Conservation (phyloP, 805 yeast genomes). For the Alloascoidea africana region DNA sequence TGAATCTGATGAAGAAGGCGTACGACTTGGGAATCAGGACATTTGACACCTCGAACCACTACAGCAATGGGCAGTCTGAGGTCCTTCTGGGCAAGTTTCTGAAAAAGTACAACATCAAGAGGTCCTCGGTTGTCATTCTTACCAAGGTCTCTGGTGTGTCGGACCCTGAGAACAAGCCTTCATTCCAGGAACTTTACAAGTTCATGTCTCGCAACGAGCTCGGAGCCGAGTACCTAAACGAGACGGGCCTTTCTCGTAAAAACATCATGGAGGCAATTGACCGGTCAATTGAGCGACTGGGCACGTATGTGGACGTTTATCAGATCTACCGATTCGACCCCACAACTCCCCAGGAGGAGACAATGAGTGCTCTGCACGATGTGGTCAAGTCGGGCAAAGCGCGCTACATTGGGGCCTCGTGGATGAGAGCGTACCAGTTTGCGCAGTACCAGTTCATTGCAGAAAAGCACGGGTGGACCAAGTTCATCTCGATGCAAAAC, state of each 20-base stretch:
- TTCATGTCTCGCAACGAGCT: no score
- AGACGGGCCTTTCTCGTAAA: constrained; percentile 28
- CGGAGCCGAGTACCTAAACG: constrained; percentile 24
- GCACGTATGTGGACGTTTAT: constrained; percentile 36
- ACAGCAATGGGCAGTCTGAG: constrained; percentile 36
- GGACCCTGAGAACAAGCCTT: constrained; percentile 27
- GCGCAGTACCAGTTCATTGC: constrained; percentile 30
- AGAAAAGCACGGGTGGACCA: constrained; percentile 31
- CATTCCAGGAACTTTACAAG: constrained; percentile 30
- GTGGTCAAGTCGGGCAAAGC: constrained; percentile 25
- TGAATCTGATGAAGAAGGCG: constrained; percentile 20
- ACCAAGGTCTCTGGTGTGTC: constrained; percentile 27
- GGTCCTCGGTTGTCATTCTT: constrained; percentile 41
- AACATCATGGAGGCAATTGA: constrained; percentile 30
- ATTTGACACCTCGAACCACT: constrained; percentile 19
- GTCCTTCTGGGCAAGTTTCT: constrained; percentile 36
- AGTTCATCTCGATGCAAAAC: constrained; percentile 36
- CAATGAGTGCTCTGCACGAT: constrained; percentile 32
- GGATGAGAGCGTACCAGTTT: constrained; percentile 33
- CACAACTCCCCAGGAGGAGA: constrained; percentile 27
- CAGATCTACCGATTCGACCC: constrained; percentile 35
- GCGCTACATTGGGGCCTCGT: constrained; percentile 38
- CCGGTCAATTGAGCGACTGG: constrained; percentile 28
- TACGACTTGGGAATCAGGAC: constrained; percentile 22
- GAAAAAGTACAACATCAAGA: constrained; percentile 30